Percentiles rank a stretch among this genome's conserved stretches.
Evolutionary conservation across 2,329 filamentous ascomycete genomes (phyloP).

Genomic region (Fusarium sp.): DNA sequence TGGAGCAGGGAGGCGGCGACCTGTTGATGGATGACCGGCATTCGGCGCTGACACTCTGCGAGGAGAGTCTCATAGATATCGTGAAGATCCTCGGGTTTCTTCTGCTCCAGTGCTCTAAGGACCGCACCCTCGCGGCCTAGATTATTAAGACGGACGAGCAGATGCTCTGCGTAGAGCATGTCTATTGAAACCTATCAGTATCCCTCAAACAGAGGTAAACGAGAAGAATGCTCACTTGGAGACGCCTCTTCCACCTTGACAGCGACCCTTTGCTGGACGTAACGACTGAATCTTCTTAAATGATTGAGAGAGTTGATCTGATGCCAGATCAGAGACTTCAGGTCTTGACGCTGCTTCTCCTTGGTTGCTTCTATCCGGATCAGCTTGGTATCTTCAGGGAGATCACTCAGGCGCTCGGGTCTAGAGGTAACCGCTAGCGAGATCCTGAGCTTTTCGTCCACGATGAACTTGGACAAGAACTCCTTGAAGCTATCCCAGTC

Average conservation of each 20-base stretch:
- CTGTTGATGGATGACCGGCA: constrained; percentile 20
- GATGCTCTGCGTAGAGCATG: constrained; percentile 52
- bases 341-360: constrained; percentile 44
- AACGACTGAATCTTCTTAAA: constrained; percentile 42
- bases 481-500: background rate
- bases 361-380: constrained; percentile 37
- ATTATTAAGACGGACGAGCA: constrained; percentile 45
- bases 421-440: constrained; percentile 43
- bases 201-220: background rate
- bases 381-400: constrained; percentile 16
- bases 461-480: background rate
- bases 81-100: constrained; percentile 38
- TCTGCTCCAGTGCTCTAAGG: constrained; percentile 42
- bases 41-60: constrained; percentile 42
- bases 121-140: constrained; percentile 50
- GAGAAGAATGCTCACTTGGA: constrained; percentile 42
- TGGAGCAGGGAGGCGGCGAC: constrained; percentile 39
- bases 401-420: constrained; percentile 9
- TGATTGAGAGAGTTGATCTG: constrained; percentile 40
- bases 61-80: constrained; percentile 44
- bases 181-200: constrained; percentile 26
- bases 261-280: constrained; percentile 44
- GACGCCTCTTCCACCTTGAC: constrained; percentile 45
- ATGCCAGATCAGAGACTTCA: constrained; percentile 43
- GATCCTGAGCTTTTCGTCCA: constrained; percentile 24